Conservation (phyloP, 1,139 yeast genomes). For the Waltiozyma sp. region DNA sequence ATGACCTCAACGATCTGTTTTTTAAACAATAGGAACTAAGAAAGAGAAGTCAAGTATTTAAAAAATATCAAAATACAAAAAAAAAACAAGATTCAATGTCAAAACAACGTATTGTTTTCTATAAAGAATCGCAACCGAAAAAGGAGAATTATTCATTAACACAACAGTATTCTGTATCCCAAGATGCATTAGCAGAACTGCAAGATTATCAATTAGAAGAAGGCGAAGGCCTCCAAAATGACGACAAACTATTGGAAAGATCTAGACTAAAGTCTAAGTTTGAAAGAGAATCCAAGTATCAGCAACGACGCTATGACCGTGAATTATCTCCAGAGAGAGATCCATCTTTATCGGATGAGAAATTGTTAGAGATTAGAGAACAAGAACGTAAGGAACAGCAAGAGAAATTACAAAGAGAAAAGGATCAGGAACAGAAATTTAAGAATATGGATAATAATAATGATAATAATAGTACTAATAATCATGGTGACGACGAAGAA, state of each 20-base stretch:
- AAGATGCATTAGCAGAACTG: constrained; percentile 14
- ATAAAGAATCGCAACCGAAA: background rate
- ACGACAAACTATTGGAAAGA: constrained; percentile 26
- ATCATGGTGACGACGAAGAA: constrained; percentile 3
- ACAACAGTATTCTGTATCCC: constrained; percentile 27
- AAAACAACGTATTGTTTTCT: background rate
- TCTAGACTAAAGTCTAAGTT: constrained; percentile 21
- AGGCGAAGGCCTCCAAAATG: constrained; percentile 24
- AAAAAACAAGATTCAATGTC: background rate
- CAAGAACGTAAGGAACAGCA: constrained; percentile 13
- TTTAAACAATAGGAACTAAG: too few relatives aligned
- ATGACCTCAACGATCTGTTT: too few relatives aligned
- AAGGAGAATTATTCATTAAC: constrained; percentile 11
- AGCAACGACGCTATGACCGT: constrained; percentile 27
- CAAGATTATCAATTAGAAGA: constrained; percentile 14
- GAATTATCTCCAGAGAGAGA: constrained; percentile 22
- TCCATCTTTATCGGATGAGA: constrained; percentile 15
- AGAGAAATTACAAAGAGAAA: constrained; percentile 13
- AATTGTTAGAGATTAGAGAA: constrained; percentile 17
- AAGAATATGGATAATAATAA: too few relatives aligned
- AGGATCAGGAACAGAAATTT: background rate
- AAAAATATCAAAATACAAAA: too few relatives aligned
- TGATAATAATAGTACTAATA: too few relatives aligned
- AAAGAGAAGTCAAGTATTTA: too few relatives aligned
- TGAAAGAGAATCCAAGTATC: constrained; percentile 31